Conservation (phyloP, 257 asterid genomes). For the Linderniella brevidens region DNA sequence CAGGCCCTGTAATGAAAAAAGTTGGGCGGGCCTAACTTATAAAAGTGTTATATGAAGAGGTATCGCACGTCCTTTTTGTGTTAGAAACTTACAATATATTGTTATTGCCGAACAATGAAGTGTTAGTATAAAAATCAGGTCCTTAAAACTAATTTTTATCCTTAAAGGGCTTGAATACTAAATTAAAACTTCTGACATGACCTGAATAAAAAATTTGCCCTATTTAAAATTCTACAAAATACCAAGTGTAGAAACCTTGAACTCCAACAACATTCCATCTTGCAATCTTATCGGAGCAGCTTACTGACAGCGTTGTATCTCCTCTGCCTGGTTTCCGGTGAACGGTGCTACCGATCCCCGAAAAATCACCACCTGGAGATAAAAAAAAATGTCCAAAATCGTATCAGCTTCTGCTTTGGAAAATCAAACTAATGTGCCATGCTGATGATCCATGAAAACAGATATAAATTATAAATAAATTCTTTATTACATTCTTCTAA, state of each 20-base stretch:
- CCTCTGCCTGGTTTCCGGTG: slow-evolving; percentile 97
- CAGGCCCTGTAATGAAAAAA: too few species aligned
- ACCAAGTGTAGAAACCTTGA: slow-evolving; percentile 44
- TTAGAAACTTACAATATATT: too few species aligned
- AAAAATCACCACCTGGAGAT: slow-evolving; percentile 18
- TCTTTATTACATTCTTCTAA: slow-evolving; percentile 10
- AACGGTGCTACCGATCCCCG: slow-evolving; percentile 44
- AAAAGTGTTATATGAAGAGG: too few species aligned
- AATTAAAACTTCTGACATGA: too few species aligned
- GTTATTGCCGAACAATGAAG: too few species aligned
- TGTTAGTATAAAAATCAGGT: too few species aligned
- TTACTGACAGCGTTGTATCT: slow-evolving; percentile 78
- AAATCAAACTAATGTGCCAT: slow-evolving; percentile 21
- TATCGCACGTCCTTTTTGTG: too few species aligned
- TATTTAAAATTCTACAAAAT: background rate
- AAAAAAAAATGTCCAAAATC: slow-evolving; percentile 3
- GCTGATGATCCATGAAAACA: slow-evolving; percentile 2
- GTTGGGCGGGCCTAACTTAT: too few species aligned
- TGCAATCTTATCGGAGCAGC: slow-evolving; percentile 97
- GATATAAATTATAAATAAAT: slow-evolving; percentile 12
- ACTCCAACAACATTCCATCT: slow-evolving; percentile 92
- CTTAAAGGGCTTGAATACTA: too few species aligned
- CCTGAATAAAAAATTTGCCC: too few species aligned
- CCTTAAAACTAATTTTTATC: too few species aligned
- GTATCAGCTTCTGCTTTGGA: background rate